Evolutionary conservation across 1,284 basidiomycete genomes (phyloP).

Genomic region (Austroboletus olivaceoglutinosus): DNA sequence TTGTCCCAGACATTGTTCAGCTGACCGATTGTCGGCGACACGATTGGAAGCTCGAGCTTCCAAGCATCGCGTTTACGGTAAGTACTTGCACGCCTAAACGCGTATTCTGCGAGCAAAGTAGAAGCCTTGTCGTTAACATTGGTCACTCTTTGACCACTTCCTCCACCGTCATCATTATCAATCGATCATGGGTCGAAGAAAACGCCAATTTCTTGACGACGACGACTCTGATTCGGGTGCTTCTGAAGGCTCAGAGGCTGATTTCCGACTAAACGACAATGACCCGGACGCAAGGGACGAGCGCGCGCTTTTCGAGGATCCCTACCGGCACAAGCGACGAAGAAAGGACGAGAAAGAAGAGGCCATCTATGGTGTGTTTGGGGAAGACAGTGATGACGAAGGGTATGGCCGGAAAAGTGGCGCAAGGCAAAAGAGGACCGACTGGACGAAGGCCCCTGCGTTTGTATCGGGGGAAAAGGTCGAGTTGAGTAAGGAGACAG

Average conservation of each 20-base stretch:
- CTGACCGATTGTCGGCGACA: too few species aligned
- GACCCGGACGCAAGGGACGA: conserved; percentile 76
- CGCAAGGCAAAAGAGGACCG: conserved; percentile 40
- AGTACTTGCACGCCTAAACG: conserved; percentile 9
- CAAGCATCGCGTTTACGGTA: conserved; percentile 7
- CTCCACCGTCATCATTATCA: not conserved
- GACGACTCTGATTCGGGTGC: conserved; percentile 65
- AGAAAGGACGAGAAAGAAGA: conserved; percentile 70
- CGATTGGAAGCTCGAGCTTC: too few species aligned
- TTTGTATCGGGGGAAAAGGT: conserved; percentile 66
- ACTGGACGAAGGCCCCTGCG: conserved; percentile 78
- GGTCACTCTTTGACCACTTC: not conserved
- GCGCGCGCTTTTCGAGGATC: conserved; percentile 76
- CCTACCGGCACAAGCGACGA: conserved; percentile 68
- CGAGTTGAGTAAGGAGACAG: conserved; percentile 44
- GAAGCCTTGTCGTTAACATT: conserved; percentile 11
- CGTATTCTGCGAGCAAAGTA: too few species aligned
- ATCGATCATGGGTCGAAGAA: conserved; percentile 75
- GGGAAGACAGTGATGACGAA: conserved; percentile 69
- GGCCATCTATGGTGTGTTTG: conserved; percentile 84
- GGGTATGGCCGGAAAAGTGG: conserved; percentile 32
- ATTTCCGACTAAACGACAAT: conserved; percentile 48
- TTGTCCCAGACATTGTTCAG: too few species aligned
- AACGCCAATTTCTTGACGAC: conserved; percentile 76
- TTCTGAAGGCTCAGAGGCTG: conserved; percentile 53